Percentiles rank a stretch among this genome's conserved stretches.
Conservation (phyloP, 768 basidiomycete species). For the Phanerochaete carnosa region DNA sequence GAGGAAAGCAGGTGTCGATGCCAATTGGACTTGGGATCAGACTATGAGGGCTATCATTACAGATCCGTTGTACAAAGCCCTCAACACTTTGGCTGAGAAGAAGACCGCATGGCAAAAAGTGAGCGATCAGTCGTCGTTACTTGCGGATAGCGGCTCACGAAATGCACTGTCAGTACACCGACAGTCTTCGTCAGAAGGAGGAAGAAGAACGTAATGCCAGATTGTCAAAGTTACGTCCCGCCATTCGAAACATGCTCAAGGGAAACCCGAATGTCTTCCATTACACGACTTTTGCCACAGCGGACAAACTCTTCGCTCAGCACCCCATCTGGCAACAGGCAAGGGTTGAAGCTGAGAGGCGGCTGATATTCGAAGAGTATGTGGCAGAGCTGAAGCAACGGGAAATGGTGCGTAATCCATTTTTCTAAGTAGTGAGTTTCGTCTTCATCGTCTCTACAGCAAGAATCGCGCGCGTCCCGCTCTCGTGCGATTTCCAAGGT, state of each 20-base stretch:
- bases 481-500: conserved; percentile 81
- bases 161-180: conserved; percentile 58
- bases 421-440: neutral
- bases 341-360: conserved; percentile 80
- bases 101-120: conserved; percentile 95
- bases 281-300: conserved; percentile 88
- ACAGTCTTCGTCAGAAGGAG: conserved; percentile 73
- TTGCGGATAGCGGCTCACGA: neutral
- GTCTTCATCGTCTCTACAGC: conserved; percentile 37
- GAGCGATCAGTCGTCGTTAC: conserved; percentile 16
- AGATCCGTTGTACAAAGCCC: conserved; percentile 93
- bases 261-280: conserved; percentile 87
- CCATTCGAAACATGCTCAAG: conserved; percentile 80
- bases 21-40: conserved; percentile 96
- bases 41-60: conserved; percentile 98
- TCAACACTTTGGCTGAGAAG: conserved; percentile 92
- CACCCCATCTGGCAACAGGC: conserved; percentile 93
- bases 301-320: conserved; percentile 79
- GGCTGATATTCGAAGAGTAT: conserved; percentile 89
- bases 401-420: conserved; percentile 70
- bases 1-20: conserved; percentile 85
- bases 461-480: conserved; percentile 75
- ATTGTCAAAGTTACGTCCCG: conserved; percentile 82
- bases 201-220: conserved; percentile 83
- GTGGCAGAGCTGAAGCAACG: conserved; percentile 80